A percentile compares a stretch with the other conserved stretches of the same genome.
Conservation (phyloP, 352 stramenopile genomes). For the Phytophthora hybrid region DNA sequence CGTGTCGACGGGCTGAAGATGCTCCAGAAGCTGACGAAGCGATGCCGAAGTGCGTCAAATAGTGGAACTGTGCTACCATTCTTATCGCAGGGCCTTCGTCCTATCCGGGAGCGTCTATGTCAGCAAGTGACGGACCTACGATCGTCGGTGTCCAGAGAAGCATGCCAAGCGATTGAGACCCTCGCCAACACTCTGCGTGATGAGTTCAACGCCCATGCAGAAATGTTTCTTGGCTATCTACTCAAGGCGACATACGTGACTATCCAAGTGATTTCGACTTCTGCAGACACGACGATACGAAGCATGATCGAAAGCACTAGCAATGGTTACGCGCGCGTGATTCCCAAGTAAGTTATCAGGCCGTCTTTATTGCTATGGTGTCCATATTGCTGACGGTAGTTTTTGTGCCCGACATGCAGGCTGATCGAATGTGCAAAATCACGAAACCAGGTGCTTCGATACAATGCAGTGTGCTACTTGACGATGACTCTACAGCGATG, state of each 20-base stretch:
- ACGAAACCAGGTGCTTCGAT: constrained; percentile 77
- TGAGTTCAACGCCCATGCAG: constrained; percentile 82
- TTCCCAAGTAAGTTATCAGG: constrained; percentile 65
- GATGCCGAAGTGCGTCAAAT: constrained; percentile 51
- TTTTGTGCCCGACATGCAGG: constrained; percentile 33
- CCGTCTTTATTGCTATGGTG: background rate
- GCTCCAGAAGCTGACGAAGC: constrained; percentile 63
- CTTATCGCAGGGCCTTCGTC: constrained; percentile 51
- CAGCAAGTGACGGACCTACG: constrained; percentile 81
- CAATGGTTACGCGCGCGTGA: constrained; percentile 74
- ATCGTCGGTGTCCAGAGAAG: constrained; percentile 82
- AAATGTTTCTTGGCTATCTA: constrained; percentile 73
- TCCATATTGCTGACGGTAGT: constrained; percentile 6
- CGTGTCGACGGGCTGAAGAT: constrained; percentile 75
- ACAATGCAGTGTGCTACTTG: constrained; percentile 79
- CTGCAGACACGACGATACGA: constrained; percentile 76
- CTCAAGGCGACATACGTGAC: constrained; percentile 90
- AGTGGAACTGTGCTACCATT: constrained; percentile 33
- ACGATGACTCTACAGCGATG: constrained; percentile 77
- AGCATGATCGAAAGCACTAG: constrained; percentile 81
- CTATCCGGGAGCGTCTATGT: constrained; percentile 69
- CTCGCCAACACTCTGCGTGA: constrained; percentile 69
- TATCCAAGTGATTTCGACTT: constrained; percentile 85
- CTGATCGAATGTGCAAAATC: constrained; percentile 81
- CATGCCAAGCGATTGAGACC: constrained; percentile 74